Conservation (phyloP, 2,329 filamentous ascomycete species). For the Mollisiaceae sp. region DNA sequence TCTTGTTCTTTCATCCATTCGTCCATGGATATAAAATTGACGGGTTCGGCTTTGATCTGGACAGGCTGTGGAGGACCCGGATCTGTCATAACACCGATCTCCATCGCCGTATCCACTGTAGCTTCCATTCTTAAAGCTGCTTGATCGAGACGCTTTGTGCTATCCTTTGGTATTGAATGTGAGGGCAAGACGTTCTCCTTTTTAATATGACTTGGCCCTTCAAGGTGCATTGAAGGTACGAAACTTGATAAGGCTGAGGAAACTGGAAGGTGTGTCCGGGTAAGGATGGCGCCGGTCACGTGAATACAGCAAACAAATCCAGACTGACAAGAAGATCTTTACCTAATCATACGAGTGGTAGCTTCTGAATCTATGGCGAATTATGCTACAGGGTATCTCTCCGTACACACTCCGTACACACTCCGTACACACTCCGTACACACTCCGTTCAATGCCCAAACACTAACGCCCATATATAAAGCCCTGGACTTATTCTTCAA, state of each 20-base stretch:
- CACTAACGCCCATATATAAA: neutral
- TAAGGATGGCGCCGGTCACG: neutral
- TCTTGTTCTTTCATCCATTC: slow-evolving; percentile 28
- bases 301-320: neutral
- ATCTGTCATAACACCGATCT: neutral
- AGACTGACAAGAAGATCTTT: neutral
- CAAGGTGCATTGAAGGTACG: neutral
- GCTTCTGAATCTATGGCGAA: neutral
- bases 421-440: no score
- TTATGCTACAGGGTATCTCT: slow-evolving; percentile 8
- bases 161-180: no score
- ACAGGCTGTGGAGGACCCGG: neutral
- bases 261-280: neutral
- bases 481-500: slow-evolving; percentile 47
- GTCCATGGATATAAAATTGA: slow-evolving; percentile 18
- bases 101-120: neutral
- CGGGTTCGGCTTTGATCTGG: slow-evolving; percentile 2
- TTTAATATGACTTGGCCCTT: neutral
- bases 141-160: neutral
- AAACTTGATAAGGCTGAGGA: neutral
- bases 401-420: neutral
- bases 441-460: slow-evolving; percentile 8
- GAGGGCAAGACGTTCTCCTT: neutral
- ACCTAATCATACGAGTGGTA: no score
- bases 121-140: neutral